Base-by-base conservation (phyloP, 306 rosid genomes). In the Ormosia emarginata region DNA sequence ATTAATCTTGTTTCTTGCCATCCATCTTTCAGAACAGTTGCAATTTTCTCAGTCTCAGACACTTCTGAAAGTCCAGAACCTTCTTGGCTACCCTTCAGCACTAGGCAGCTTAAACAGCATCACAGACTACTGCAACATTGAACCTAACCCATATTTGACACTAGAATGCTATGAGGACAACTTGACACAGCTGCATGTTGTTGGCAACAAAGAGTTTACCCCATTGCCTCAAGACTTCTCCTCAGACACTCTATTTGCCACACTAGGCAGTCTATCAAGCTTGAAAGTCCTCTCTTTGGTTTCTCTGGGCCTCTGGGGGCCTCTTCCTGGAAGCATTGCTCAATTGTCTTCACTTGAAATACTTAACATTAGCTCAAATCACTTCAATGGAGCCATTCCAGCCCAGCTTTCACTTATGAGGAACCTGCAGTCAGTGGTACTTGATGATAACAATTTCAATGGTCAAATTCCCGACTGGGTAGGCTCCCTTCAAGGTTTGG, bases 281-380 rank as follows among this genome's bases (percentile, higher is more conserved):
- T 80, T 95, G 82, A 95, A 92, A 76, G 99, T 95, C 2, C 90
- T 95, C 18, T 87, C 96, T 75, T 74, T 93, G 84, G 94, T 87
- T 75, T 92, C 96, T 68, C 82, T 95, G 41, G 91, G 92, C 37
- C 74, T 95, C 32, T 87, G 92, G 92, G 98, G 99, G 5, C 81
- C 92, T 36, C 15, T 95, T 43, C 94, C 99, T 74, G 79, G 82
- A 65, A 85, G 50, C 72, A 72, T 93, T 71, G 78, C 73, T 29
- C 67, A 75, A 7, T 43, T 93, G 47, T 66, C 87, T 66, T 95
- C 96, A 13, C 80, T 95, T 41, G 99, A 95, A 83, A 95, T 93
- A 74, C 90, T 95, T 8, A 92, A 95, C 83, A 82, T 92, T 37
- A 90, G 90, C 82, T 83, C 92, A 63, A 95, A 95, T 69, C 59